Percentiles rank a stretch among this genome's conserved stretches.
Evolutionary conservation across 1,284 basidiomycete genomes (phyloP).

Genomic region (Austroboletus novae-zelandiae): DNA sequence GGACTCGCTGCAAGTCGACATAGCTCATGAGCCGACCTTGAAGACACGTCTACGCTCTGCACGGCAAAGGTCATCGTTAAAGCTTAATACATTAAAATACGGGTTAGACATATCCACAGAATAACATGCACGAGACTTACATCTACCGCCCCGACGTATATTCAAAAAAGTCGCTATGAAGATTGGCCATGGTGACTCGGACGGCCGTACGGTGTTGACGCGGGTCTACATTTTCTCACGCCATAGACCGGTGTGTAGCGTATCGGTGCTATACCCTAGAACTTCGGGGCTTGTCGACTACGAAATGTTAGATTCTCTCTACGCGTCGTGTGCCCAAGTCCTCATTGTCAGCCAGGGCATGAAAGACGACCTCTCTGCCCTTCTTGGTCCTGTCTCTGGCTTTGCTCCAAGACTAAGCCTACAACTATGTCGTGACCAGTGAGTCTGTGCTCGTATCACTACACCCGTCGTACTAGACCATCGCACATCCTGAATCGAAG

Average conservation of each 20-base stretch:
- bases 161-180: no score
- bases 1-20: constrained; percentile 47
- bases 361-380: constrained; percentile 56
- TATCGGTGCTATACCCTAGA: no score
- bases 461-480: neutral
- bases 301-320: constrained; percentile 40
- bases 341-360: constrained; percentile 54
- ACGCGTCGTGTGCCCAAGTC: constrained; percentile 62
- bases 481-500: constrained; percentile 43
- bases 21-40: constrained; percentile 40
- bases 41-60: constrained; percentile 43
- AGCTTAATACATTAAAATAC: constrained; percentile 4
- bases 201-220: no score
- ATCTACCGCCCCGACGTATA: constrained; percentile 1
- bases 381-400: constrained; percentile 64
- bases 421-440: constrained; percentile 65
- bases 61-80: constrained; percentile 36
- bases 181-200: no score
- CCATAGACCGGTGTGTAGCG: no score
- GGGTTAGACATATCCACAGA: neutral
- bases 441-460: constrained; percentile 23
- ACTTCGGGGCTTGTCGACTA: neutral
- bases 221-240: no score
- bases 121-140: neutral
- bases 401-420: constrained; percentile 68